Base-by-base conservation (phyloP, 495 filamentous ascomycete genomes). In the Penicillium ucsense region DNA sequence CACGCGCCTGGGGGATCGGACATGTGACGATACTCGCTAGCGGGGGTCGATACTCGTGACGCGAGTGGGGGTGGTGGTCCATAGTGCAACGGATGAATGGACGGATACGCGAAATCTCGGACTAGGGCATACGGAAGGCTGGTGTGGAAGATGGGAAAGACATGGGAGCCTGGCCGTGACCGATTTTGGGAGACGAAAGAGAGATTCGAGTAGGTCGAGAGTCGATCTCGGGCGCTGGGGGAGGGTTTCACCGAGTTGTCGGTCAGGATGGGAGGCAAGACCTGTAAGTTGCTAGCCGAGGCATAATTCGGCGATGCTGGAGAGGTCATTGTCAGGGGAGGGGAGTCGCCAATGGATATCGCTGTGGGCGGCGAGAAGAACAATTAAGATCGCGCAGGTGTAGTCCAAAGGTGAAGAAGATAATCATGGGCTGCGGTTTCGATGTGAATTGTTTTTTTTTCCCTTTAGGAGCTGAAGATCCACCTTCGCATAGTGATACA, bases 31-130 rank as follows among this genome's bases (percentile, higher is more conserved):
- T 71, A 73, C 61, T 91, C 92, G 65, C 86, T 94, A 30, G 77
- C 82, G 4, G 94, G 91, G 3, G 92, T 95, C 2, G 86, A 89
- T 49, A 85, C 76, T 31, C 82, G 83, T 7, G 88, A 94, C n/a
- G 79, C 67, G 54, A 86, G 82, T n/a, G 80, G 77, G 2, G 87
- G 85, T 9, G 68, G 60, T 30, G 92, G 89, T 28, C 92, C 92
- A 73, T 97, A 96, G 74, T 96, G 91, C 55, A 95, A 70, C 9
- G 88, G 89, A 60, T 97, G 87, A 12, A 74, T 73, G 9, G 77
- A 54, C 5, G 88, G 82, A 57, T 97, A 99, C 38, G 94, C 92
- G 66, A 97, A 99, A 72, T 99, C 92, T 53, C 94, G 85, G 32
- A 99, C 90, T 6, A 84, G 75, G 40, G 91, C 78, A 60, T 96